Base-by-base conservation (phyloP, 2,329 filamentous ascomycete species). In the Dactylellina parvicollis region DNA sequence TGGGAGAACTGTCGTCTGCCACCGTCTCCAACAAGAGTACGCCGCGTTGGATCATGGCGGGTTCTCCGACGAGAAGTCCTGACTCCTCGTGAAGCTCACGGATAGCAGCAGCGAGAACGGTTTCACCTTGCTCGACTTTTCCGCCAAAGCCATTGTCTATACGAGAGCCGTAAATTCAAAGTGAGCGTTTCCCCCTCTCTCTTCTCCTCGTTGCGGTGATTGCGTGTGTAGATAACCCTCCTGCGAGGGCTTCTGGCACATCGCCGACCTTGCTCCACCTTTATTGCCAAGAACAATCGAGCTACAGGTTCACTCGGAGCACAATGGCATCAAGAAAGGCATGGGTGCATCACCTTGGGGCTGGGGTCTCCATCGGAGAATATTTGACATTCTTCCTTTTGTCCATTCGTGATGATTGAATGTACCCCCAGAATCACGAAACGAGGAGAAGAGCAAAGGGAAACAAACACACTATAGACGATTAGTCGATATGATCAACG, bases 81-180 rank as follows among this genome's bases (percentile, higher is more conserved):
- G 60, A 65, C 42, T 61, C 46, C 64, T 76, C 76, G 44, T 78
- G 66, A 20, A 78, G 75, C 56, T 78, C 76, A 55, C 76, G 76
- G 44, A 75, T 64, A 47, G 76, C 76, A 49, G 75, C 76, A 49
- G 71, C 76, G 30, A 70, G 47, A 46, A 77, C 71, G 16, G 76
- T 77, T 74, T 77, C 76, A 26, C 64, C 62, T 26, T 56, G 66
- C 38, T 78, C 77, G 44, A 78, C 71, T 64, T 78, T 78, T 54
- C 77, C 77, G 50, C 77, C 77, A 44, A 77, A 78, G 47, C 77
- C 77, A 70, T 78, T 78, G 46, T 76, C 76, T 77, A 32, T 60
- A 60, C 57, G n/a, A 24, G 32, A 34, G 42, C 30, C 55, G 24
- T 12, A 56, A 56, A 62, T 40, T 8, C n/a, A 22, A 57, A 62